These are phyloP conservation scores for Agaricales sp. DNA, from an alignment of 1,284 basidiomycete species.

Conservation along the genomic window DNA sequence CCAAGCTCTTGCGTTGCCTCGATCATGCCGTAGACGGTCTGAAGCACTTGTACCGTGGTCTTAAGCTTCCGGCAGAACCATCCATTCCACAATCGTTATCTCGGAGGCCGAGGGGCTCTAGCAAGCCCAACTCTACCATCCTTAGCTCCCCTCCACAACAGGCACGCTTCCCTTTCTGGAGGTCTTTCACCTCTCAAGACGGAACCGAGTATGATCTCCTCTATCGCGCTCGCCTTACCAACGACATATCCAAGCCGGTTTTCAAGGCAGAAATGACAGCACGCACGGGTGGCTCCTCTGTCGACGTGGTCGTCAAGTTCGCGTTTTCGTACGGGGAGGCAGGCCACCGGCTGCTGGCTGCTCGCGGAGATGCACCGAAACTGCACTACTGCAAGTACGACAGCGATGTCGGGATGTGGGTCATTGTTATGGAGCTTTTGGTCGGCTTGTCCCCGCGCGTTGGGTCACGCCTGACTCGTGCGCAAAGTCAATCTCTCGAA, in stretches of 20 bases:
- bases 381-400: neutral
- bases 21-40: neutral
- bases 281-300: neutral
- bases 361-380: neutral
- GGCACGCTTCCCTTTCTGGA: neutral
- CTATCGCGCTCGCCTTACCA: neutral
- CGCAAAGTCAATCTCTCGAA: neutral
- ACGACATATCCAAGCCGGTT: neutral
- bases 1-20: neutral
- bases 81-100: neutral
- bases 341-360: neutral
- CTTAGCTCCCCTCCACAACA: neutral
- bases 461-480: neutral
- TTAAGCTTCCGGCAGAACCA: neutral
- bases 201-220: neutral
- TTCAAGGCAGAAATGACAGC: neutral
- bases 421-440: neutral
- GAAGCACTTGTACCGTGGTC: neutral
- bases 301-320: neutral
- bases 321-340: neutral
- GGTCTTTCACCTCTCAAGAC: neutral
- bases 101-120: neutral
- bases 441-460: neutral
- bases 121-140: neutral
- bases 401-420: neutral